Conservation (phyloP, 176 grass and related monocot species). For the Microstegium vimineum region DNA sequence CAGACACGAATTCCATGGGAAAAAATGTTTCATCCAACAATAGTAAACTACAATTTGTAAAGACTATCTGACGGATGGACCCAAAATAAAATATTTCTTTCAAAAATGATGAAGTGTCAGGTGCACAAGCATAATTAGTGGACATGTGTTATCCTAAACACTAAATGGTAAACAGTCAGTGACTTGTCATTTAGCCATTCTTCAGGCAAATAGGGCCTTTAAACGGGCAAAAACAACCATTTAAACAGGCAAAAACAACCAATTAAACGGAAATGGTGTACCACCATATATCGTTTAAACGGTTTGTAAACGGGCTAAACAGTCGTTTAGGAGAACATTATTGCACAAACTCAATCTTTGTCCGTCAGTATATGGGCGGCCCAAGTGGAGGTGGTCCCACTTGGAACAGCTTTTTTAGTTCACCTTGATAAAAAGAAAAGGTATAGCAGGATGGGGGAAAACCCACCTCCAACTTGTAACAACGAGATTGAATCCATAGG, state of each 20-base stretch:
- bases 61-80: not conserved
- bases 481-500: not conserved
- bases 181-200: not conserved
- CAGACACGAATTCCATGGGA: not conserved
- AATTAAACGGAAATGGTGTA: not conserved
- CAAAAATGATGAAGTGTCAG: not conserved
- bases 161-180: not conserved
- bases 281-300: not conserved
- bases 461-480: not conserved
- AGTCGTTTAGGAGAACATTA: not conserved
- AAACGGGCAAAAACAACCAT: too few species aligned
- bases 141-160: not conserved
- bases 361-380: not conserved
- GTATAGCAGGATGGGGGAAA: not conserved
- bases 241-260: not conserved
- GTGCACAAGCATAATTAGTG: not conserved
- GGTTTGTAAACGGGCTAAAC: not conserved
- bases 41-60: not conserved
- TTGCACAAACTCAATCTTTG: not conserved
- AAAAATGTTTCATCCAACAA: conserved; percentile 20
- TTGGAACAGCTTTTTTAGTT: not conserved
- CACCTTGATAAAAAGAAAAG: too few species aligned
- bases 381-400: not conserved
- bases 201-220: not conserved
- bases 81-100: not conserved